Percentiles rank a stretch among this genome's conserved stretches.
Evolutionary conservation across 208 protist species (phyloP).

Genomic region (Leishmania lainsoni): DNA sequence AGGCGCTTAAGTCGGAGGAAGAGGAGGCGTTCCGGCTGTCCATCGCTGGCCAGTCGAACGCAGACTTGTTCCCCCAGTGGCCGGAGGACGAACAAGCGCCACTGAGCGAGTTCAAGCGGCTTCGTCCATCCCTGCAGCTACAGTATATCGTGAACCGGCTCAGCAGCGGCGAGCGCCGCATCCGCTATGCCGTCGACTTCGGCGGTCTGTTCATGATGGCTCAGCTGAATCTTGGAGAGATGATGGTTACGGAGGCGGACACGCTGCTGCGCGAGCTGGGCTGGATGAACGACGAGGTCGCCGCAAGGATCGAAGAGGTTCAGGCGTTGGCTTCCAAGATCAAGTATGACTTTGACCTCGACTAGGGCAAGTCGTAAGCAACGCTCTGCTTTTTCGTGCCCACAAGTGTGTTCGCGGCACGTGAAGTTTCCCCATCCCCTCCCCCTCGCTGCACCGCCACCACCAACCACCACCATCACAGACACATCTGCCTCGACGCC

Average conservation of each 20-base stretch:
- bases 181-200: slow-evolving; percentile 78
- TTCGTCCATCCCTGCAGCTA: slow-evolving; percentile 55
- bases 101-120: slow-evolving; percentile 42
- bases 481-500: not conserved
- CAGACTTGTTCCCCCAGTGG: slow-evolving; percentile 67
- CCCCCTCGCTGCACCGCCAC: not conserved
- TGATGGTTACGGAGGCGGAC: slow-evolving; percentile 79
- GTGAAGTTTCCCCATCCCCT: not conserved
- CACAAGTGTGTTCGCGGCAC: not conserved
- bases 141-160: slow-evolving; percentile 81
- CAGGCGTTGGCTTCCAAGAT: slow-evolving; percentile 39
- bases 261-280: slow-evolving; percentile 61
- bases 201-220: slow-evolving; percentile 86
- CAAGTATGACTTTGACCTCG: slow-evolving; percentile 87
- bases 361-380: slow-evolving; percentile 35
- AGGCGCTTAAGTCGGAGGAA: slow-evolving; percentile 60
- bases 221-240: slow-evolving; percentile 81
- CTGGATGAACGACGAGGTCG: slow-evolving; percentile 78
- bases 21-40: slow-evolving; percentile 21
- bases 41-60: slow-evolving; percentile 30
- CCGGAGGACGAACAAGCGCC: slow-evolving; percentile 77
- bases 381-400: not conserved
- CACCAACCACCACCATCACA: not conserved
- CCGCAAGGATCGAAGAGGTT: slow-evolving; percentile 54
- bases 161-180: slow-evolving; percentile 75